These are phyloP conservation scores for Brassica balearica DNA, from an alignment of 441 rosid genomes.

Conservation along the genomic window DNA sequence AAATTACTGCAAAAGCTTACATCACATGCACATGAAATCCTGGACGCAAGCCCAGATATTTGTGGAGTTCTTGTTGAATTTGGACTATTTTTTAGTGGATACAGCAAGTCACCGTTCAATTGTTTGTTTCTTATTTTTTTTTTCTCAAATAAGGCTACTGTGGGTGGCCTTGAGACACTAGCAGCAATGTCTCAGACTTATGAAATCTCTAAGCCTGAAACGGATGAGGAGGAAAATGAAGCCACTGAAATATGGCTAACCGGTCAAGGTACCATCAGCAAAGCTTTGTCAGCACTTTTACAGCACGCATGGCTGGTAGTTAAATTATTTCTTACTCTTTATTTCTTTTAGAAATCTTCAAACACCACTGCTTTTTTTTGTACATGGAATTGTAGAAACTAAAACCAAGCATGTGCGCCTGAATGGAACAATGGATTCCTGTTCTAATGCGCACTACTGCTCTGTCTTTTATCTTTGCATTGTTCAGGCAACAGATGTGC, in stretches of 20 bases:
- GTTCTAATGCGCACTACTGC: conserved; percentile 27
- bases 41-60: conserved; percentile 5
- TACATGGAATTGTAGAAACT: conserved; percentile 18
- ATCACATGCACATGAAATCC: conserved; percentile 26
- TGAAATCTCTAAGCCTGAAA: conserved; percentile 66
- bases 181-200: conserved; percentile 78
- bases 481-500: conserved; percentile 57
- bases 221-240: conserved; percentile 50
- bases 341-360: conserved; percentile 1
- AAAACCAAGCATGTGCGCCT: conserved; percentile 20
- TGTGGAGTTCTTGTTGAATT: conserved; percentile 11
- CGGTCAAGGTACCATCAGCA: conserved; percentile 68
- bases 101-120: conserved; percentile 17
- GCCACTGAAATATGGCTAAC: conserved; percentile 56
- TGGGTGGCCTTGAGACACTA: conserved; percentile 71
- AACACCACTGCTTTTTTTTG: not conserved
- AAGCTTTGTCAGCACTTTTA: conserved; percentile 71
- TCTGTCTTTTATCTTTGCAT: conserved; percentile 37
- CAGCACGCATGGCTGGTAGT: conserved; percentile 76
- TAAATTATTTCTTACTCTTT: conserved; percentile 48
- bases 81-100: conserved; percentile 9
- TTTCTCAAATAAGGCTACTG: conserved; percentile 61
- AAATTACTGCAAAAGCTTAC: conserved; percentile 14
- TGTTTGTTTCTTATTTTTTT: conserved; percentile 11
- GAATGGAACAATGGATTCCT: conserved; percentile 16